Evolutionary conservation across 2,329 filamentous ascomycete species (phyloP).

Genomic region (Pseudopyricularia javanii): DNA sequence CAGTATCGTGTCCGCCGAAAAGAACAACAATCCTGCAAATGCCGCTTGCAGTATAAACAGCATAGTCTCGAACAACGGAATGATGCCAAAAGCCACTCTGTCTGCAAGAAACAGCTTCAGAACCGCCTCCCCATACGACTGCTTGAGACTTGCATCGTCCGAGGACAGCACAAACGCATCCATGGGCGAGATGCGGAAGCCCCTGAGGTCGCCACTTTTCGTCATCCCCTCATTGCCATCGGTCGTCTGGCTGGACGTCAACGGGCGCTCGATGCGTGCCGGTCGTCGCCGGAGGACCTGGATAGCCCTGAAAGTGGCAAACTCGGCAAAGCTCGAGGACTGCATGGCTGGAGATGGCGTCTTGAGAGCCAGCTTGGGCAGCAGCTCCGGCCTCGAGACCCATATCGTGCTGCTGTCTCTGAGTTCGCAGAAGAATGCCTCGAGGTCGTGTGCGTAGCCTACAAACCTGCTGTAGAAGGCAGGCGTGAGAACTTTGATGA

Average conservation of each 20-base stretch:
- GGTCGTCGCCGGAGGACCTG: conserved; percentile 29
- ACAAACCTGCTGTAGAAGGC: conserved; percentile 56
- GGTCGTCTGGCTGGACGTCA: conserved; percentile 13
- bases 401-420: conserved; percentile 45
- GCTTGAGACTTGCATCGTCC: conserved; percentile 14
- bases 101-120: conserved; percentile 31
- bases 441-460: conserved; percentile 47
- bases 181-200: conserved; percentile 36
- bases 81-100: conserved; percentile 22
- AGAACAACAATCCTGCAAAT: background rate
- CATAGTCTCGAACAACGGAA: conserved; percentile 18
- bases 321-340: conserved; percentile 22
- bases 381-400: conserved; percentile 39
- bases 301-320: conserved; percentile 28
- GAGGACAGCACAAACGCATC: conserved; percentile 32
- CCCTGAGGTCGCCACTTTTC: conserved; percentile 27
- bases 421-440: conserved; percentile 49
- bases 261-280: conserved; percentile 23
- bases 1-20: background rate
- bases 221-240: background rate
- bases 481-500: conserved; percentile 49
- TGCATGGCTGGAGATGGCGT: conserved; percentile 20
- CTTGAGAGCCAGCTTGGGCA: conserved; percentile 32
- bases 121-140: conserved; percentile 23
- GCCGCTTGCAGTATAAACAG: conserved; percentile 17